Evolutionary conservation across 225 moss, liverwort and hornwort species (phyloP), one percentile per base, ranked within the genome.

Genomic region (Neckera pumila): DNA sequence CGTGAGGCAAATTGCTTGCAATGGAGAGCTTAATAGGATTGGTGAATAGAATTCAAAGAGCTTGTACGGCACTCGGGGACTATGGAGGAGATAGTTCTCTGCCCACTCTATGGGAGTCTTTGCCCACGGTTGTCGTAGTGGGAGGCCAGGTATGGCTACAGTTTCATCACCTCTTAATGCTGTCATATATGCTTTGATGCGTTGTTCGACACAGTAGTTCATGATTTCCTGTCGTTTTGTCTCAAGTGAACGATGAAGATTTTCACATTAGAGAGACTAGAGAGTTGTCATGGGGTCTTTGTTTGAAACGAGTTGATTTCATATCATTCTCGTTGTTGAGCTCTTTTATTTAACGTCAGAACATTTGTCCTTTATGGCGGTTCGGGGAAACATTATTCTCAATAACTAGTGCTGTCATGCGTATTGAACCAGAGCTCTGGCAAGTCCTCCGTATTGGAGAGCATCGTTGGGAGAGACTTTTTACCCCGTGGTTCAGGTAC

Each of bases 391-490:
- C 15, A n/a, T 4, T 42, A 56, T 76, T 53, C 62, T 90, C 38
- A 90, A 65, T 38, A 51, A 19, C 9, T 80, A 36, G 34, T 75
- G 88, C 53, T 90, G 53, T 87, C 65, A 30, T 85, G 43, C 43
- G 54, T 81, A 59, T 88, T 71, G 78, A 87, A 57, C 51, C 95
- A 97, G 93, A 96, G 96, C 81, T 97, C 97, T 26, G 96, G 97
- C 67, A 97, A 97, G 90, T 96, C 97, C 33, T 97, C 96, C 11
- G 96, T 97, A 23, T 90, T 97, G 90, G 97, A 97, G 92, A 97
- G 97, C 89, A 97, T 97, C 59, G 97, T 97, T 69, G 97, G 97
- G 72, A 92, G 97, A 67, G 97, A 97, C 90, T 97, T 97, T 70
- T 90, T 97, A 84, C 97, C 97, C 25, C 93, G 97, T 83, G 97